Base-by-base conservation (phyloP, 306 rosid genomes). In the Luffa aegyptiaca region DNA sequence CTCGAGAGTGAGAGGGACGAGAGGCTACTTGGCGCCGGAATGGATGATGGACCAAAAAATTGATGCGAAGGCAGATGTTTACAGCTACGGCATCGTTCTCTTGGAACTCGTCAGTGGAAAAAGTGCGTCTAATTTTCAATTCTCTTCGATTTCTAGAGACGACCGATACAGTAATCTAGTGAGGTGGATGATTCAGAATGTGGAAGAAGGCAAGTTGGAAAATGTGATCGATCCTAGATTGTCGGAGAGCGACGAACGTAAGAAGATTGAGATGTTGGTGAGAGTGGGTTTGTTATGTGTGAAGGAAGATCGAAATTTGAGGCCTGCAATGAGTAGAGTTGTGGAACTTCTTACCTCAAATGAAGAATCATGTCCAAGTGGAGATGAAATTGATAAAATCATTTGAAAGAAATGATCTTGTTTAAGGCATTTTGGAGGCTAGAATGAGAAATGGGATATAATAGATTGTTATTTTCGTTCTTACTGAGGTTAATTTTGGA, bases 11-110 rank as follows among this genome's bases (percentile, higher is more conserved):
- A 35, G 90, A 45, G 90, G 90, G 5, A 87, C 90, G 6, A 80
- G 87, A 46, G 88, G 88, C 1, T 87, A 82, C 58, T 49, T 87
- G 17, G 90, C 90, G 1, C 88, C 88, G 3, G 88, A 87, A 78
- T 87, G 90, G 90, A 81, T 81, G 86, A 79, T 42, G 82, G 81
- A 83, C 36, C 71, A 78, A 39, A 79, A 57, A 31, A 87, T 87
- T 4, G 81, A 83, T 45, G 83, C 88, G 0, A 87, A 84, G 76
- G 88, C 84, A 1, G 88, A 87, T 41, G 90, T 87, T 20, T 87
- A 84, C 48, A 87, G 90, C 64, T 87, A 82, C 16, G 90, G 90
- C 35, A 55, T 84, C 46, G 88, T 87, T 2, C 10, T 87, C 12
- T 78, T 87, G 42, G 90, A 84, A 53, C 82, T 87, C 0, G 11